phyloP scores from a whole-genome alignment of 345 rosid species.

The Boechera stricta region DNA sequence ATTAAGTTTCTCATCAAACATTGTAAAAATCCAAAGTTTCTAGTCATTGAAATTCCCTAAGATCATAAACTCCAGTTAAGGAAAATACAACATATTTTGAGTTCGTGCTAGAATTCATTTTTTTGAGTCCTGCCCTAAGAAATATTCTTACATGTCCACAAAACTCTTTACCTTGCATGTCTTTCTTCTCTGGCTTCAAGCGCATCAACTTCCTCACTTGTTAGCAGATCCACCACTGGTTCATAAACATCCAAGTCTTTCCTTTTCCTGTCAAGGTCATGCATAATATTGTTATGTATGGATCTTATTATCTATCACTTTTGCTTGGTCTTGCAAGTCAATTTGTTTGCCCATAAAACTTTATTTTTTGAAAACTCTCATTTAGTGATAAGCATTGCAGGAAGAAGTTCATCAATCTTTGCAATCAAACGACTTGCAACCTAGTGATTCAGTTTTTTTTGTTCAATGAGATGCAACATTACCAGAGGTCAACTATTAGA shows the following conservation, averaged over 20 bases:
- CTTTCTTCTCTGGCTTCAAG: constrained; percentile 89
- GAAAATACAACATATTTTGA: constrained; percentile 32
- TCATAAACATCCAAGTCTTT: constrained; percentile 90
- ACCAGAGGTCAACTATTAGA: not conserved
- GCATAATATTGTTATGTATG: constrained; percentile 13
- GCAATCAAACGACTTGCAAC: constrained; percentile 7
- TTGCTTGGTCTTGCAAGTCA: constrained; percentile 4
- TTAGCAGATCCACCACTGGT: constrained; percentile 76
- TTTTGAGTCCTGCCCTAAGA: constrained; percentile 6
- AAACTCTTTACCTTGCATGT: constrained; percentile 50
- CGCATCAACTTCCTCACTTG: constrained; percentile 81
- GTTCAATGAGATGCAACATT: constrained; percentile 20
- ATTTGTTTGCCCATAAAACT: not conserved
- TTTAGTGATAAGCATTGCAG: constrained; percentile 1
- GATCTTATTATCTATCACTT: constrained; percentile 7
- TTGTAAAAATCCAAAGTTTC: not conserved
- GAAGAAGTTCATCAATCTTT: constrained; percentile 2
- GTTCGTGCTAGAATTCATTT: not conserved
- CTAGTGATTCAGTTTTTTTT: not conserved
- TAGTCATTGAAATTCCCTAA: no score
- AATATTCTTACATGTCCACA: not conserved
- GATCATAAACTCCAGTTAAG: constrained; percentile 20
- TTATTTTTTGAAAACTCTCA: not conserved
- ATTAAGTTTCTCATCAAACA: constrained; percentile 7
- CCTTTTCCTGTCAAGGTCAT: constrained; percentile 67